Evolutionary conservation across 225 moss, liverwort and hornwort genomes (phyloP).

Genomic region (Pleurozium schreberi): DNA sequence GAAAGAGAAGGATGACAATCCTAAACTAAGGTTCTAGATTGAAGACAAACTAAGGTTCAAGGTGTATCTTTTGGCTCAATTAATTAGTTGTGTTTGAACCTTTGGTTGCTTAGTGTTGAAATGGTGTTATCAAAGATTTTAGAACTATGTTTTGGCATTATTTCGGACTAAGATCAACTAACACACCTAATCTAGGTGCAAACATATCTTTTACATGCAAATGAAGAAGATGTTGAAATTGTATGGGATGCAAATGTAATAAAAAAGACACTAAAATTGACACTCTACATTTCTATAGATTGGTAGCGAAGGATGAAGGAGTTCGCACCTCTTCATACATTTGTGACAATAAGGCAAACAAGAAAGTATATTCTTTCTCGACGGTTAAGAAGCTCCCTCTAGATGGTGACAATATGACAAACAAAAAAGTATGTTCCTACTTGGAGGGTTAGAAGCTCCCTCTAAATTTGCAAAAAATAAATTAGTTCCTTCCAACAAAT

Average conservation of each 20-base stretch:
- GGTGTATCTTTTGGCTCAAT: background rate
- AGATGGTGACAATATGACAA: too few relatives aligned
- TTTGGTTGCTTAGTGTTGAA: background rate
- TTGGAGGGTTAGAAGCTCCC: too few relatives aligned
- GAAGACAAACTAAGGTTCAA: too few relatives aligned
- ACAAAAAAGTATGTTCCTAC: too few relatives aligned
- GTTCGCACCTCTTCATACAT: accelerated
- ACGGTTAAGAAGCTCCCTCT: background rate
- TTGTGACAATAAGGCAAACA: background rate
- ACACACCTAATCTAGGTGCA: background rate
- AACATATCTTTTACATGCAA: background rate
- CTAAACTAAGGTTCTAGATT: background rate
- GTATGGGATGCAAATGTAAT: background rate
- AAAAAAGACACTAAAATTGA: background rate
- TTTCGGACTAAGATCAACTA: accelerated
- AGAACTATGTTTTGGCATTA: background rate
- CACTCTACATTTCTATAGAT: background rate
- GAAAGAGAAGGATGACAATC: background rate
- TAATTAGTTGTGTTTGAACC: background rate
- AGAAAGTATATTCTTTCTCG: background rate
- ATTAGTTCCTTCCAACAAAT: too few relatives aligned
- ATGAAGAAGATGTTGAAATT: background rate
- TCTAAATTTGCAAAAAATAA: too few relatives aligned
- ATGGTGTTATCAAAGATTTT: background rate
- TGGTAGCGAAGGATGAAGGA: background rate